Evolutionary conservation across 176 grass and related monocot genomes (phyloP).

Genomic region (Eragrostis curvula): DNA sequence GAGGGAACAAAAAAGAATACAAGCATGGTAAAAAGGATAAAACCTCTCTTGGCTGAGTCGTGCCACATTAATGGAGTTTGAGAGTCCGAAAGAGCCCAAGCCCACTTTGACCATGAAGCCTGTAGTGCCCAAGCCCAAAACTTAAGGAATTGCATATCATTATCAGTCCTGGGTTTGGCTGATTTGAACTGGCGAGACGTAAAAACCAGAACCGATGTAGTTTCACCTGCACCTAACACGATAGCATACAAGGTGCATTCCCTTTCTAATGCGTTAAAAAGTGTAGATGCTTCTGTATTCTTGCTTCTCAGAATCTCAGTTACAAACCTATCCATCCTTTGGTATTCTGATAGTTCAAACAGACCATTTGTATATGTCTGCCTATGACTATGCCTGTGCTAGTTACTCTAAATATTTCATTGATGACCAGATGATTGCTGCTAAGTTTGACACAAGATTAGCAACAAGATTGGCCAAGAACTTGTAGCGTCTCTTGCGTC

Average conservation of each 20-base stretch:
- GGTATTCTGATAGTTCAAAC: conserved; percentile 12
- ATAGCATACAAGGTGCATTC: neutral
- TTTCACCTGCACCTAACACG: neutral
- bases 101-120: neutral
- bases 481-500: neutral
- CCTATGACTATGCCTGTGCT: neutral
- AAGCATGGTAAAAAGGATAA: neutral
- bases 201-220: neutral
- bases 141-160: neutral
- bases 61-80: neutral
- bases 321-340: neutral
- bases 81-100: neutral
- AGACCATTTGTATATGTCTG: conserved; percentile 5
- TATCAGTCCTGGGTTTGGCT: neutral
- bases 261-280: neutral
- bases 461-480: neutral
- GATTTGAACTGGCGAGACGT: neutral
- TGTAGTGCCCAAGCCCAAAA: too few relatives aligned
- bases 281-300: neutral
- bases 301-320: neutral
- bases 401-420: neutral
- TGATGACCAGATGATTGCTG: neutral
- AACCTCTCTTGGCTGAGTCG: neutral
- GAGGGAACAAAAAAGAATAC: neutral
- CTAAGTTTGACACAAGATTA: neutral